phyloP scores from a whole-genome alignment of 129 eudicot species.

The Kitagawia praeruptora region DNA sequence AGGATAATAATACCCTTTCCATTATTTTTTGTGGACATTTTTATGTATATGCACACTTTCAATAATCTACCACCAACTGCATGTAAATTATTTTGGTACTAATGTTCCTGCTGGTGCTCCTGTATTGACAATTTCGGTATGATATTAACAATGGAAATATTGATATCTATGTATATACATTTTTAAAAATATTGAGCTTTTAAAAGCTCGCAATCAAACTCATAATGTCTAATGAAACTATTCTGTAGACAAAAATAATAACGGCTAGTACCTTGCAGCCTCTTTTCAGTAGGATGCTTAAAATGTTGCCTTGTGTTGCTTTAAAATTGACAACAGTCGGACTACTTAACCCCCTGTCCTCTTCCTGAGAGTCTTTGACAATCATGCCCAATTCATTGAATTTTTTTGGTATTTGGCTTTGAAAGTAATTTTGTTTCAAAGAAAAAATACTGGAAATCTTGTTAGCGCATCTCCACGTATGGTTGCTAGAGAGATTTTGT shows the following conservation, averaged over 20 bases:
- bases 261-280: background rate
- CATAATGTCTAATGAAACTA: background rate
- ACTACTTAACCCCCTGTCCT: no score
- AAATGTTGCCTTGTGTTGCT: background rate
- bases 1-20: background rate
- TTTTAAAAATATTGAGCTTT: no score
- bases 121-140: background rate
- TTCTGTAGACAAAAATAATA: background rate
- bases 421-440: background rate
- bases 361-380: background rate
- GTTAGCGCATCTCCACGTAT: background rate
- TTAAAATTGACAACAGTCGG: background rate
- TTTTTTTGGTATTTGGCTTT: background rate
- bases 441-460: background rate
- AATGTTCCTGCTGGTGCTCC: background rate
- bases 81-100: background rate
- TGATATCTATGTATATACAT: background rate
- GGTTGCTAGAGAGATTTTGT: background rate
- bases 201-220: background rate
- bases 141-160: no score
- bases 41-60: background rate
- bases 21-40: background rate
- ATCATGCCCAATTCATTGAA: background rate
- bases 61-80: background rate
- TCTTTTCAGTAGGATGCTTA: background rate